phyloP scores from a whole-genome alignment of 306 rosid genomes.

The Cucurbita ficifolia region DNA sequence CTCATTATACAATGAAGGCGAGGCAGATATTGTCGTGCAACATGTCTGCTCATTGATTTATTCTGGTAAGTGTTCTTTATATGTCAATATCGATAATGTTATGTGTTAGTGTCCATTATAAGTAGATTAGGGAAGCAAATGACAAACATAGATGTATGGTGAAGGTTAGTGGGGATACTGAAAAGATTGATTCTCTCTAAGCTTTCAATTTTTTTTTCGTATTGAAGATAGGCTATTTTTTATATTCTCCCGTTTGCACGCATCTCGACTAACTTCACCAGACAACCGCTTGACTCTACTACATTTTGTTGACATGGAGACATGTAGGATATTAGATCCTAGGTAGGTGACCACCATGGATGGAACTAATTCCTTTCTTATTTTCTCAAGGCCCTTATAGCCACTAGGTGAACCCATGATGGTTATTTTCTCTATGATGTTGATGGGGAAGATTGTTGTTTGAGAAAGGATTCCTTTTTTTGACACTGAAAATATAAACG shows the following conservation, averaged over 20 bases:
- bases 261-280: too few species aligned
- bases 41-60: conserved; percentile 53
- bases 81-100: background rate
- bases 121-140: background rate
- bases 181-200: background rate
- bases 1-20: conserved; percentile 70
- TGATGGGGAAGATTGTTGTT: background rate
- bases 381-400: too few species aligned
- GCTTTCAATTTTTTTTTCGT: background rate
- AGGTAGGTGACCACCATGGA: too few species aligned
- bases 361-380: too few species aligned
- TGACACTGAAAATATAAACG: background rate
- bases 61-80: conserved; percentile 32
- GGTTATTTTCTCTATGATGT: background rate
- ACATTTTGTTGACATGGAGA: too few species aligned
- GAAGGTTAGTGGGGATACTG: background rate
- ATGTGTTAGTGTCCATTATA: background rate
- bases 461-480: background rate
- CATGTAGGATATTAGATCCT: too few species aligned
- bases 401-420: too few species aligned
- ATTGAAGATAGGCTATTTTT: background rate
- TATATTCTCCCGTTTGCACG: background rate
- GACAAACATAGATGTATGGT: background rate
- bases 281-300: too few species aligned
- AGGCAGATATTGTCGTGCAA: conserved; percentile 68